These are phyloP conservation scores for Balansia obtecta DNA, from an alignment of 2,329 filamentous ascomycete species.

Conservation along the genomic window DNA sequence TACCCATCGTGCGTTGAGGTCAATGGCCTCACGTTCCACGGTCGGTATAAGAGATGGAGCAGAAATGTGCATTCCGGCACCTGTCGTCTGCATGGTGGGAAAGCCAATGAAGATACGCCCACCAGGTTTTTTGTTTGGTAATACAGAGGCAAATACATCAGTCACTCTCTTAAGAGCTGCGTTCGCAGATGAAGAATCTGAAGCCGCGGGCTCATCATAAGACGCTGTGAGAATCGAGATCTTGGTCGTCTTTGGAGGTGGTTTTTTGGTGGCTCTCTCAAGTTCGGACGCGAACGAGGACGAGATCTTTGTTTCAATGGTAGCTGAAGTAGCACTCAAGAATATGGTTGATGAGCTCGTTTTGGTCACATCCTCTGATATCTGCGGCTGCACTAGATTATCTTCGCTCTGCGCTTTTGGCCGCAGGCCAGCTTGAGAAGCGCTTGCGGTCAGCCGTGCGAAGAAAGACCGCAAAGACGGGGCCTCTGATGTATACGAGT, in stretches of 20 bases:
- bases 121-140: conserved; percentile 69
- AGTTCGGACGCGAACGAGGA: conserved; percentile 69
- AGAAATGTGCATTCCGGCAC: conserved; percentile 84
- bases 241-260: conserved; percentile 76
- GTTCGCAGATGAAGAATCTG: conserved; percentile 36
- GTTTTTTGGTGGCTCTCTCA: conserved; percentile 93
- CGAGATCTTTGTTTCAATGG: conserved; percentile 63
- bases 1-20: conserved; percentile 90
- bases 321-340: conserved; percentile 74
- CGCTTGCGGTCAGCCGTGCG: conserved; percentile 53
- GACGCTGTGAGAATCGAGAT: conserved; percentile 85
- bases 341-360: conserved; percentile 71
- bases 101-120: conserved; percentile 96
- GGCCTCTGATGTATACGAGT: conserved; percentile 36
- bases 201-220: conserved; percentile 66
- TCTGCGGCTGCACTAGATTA: conserved; percentile 45
- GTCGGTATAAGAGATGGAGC: conserved; percentile 94
- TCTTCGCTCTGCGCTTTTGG: conserved; percentile 51
- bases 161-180: conserved; percentile 41
- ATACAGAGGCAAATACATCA: conserved; percentile 80
- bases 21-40: conserved; percentile 91
- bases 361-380: conserved; percentile 60
- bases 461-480: conserved; percentile 70
- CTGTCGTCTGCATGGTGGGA: conserved; percentile 93
- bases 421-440: conserved; percentile 36